These are phyloP conservation scores for Cladosporium sp. DNA, from an alignment of 2,329 filamentous ascomycete genomes.

Conservation along the genomic window DNA sequence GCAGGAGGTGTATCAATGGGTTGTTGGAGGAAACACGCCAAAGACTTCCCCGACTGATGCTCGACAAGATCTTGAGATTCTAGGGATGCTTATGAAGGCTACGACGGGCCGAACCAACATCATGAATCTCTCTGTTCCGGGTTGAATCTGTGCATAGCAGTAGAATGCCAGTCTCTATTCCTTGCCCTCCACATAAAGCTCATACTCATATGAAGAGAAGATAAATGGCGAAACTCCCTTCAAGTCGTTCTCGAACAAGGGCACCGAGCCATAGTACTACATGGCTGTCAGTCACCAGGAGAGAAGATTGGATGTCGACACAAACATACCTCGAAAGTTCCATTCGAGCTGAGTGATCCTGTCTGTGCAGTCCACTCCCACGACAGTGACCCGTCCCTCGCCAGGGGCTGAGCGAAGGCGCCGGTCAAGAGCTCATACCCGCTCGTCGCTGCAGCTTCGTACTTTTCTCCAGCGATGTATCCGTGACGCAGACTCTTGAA, in stretches of 20 bases:
- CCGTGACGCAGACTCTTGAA: constrained; percentile 50
- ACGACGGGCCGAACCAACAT: not conserved
- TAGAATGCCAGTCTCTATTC: not conserved
- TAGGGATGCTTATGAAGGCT: constrained; percentile 7
- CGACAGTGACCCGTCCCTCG: constrained; percentile 49
- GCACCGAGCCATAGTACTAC: constrained; percentile 31
- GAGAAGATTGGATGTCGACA: not conserved
- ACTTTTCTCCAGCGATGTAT: constrained; percentile 30
- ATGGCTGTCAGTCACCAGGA: not conserved
- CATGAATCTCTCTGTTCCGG: not conserved
- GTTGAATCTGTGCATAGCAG: not conserved
- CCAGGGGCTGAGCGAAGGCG: constrained; percentile 50
- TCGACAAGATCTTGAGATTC: constrained; percentile 38
- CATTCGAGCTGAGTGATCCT: constrained; percentile 53
- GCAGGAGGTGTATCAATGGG: constrained; percentile 39
- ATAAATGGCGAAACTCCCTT: constrained; percentile 31
- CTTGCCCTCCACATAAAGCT: constrained; percentile 20
- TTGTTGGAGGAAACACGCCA: constrained; percentile 37
- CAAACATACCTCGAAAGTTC: constrained; percentile 50
- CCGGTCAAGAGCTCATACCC: constrained; percentile 47
- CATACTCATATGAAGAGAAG: constrained; percentile 31
- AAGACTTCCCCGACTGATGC: constrained; percentile 45
- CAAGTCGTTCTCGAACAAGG: constrained; percentile 30
- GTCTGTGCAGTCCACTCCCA: constrained; percentile 56
- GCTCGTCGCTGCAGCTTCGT: constrained; percentile 41